Percentiles rank a stretch among this genome's conserved stretches.
phyloP scores from a whole-genome alignment of 176 grass and related monocot species.

The Musa schizocarpa region DNA sequence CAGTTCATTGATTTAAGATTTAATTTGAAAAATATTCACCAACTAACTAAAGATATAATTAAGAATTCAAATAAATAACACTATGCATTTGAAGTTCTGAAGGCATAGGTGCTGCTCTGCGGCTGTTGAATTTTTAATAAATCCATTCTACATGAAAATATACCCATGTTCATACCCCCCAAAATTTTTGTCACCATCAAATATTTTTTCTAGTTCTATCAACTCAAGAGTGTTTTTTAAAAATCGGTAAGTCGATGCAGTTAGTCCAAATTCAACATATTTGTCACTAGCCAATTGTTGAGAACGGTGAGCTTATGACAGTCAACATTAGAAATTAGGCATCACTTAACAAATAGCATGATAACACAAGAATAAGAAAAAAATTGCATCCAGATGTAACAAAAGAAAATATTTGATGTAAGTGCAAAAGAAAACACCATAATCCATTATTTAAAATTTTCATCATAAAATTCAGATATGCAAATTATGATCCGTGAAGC shows the following conservation, averaged over 20 bases:
- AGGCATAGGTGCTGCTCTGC: background rate
- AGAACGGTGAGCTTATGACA: too few species aligned
- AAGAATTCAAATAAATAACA: background rate
- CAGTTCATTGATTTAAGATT: background rate
- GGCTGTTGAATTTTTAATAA: background rate
- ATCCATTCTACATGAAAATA: background rate
- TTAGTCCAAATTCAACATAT: background rate
- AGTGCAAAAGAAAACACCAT: too few species aligned
- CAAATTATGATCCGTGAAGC: background rate
- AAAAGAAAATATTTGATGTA: background rate
- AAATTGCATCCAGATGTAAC: background rate
- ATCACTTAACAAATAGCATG: background rate
- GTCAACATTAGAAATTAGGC: too few species aligned
- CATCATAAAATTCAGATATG: background rate
- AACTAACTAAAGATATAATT: background rate
- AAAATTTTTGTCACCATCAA: background rate
- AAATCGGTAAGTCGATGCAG: background rate
- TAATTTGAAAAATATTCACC: background rate
- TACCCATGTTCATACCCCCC: background rate
- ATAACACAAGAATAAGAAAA: background rate
- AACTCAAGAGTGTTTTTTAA: background rate
- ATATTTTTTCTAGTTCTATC: background rate
- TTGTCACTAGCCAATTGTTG: background rate
- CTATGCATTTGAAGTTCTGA: background rate
- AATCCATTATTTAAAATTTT: background rate